Percentiles rank a stretch among this genome's conserved stretches.
Evolutionary conservation across 192 early-diverging fungal genomes (phyloP).

Genomic region (Coemansia sp.): DNA sequence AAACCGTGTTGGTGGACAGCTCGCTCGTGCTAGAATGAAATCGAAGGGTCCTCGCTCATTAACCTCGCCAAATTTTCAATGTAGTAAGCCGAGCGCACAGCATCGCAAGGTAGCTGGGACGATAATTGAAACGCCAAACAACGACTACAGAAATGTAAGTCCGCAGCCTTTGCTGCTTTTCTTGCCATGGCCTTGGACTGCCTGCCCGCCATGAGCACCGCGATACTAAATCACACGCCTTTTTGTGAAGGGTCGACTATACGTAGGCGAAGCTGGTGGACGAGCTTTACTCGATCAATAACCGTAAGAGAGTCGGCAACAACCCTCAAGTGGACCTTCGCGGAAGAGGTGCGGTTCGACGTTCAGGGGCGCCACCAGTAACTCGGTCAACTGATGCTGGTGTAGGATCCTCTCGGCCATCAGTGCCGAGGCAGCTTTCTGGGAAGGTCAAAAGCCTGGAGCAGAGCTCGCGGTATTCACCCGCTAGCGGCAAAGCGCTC

Average conservation of each 20-base stretch:
- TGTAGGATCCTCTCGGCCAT: neutral
- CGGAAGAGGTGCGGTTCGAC: neutral
- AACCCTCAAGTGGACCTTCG: neutral
- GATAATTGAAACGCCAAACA: constrained; percentile 5
- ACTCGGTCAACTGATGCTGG: neutral
- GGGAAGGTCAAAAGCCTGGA: neutral
- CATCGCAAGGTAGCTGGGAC: neutral
- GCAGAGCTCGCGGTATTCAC: neutral
- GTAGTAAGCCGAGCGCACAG: neutral
- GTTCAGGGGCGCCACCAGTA: neutral
- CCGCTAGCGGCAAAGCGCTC: neutral
- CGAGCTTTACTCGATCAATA: neutral
- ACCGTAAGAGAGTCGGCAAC: neutral
- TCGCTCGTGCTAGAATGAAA: neutral
- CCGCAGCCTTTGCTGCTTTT: neutral
- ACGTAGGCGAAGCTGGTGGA: neutral
- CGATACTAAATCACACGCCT: neutral
- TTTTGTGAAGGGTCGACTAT: neutral
- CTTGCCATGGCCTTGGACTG: neutral
- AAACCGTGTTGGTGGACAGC: too few species aligned
- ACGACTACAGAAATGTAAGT: constrained; percentile 5
- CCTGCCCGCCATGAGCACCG: neutral
- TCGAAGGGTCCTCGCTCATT: neutral
- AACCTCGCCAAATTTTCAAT: neutral
- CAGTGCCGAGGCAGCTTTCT: neutral